Evolutionary conservation across 345 rosid species (phyloP).

Genomic region (Odontarrhena argentea): DNA sequence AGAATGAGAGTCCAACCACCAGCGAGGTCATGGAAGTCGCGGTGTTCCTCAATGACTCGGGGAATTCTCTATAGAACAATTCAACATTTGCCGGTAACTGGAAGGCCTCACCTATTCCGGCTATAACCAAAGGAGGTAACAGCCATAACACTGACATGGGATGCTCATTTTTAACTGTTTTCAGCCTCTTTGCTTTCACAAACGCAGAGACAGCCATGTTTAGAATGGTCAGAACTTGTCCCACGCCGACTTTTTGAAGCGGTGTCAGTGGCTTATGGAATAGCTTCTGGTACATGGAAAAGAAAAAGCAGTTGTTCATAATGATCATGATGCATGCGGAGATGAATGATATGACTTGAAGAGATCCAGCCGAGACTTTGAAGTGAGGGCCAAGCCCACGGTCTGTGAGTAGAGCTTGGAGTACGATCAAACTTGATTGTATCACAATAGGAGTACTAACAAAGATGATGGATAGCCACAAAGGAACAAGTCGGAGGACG

Average conservation of each 20-base stretch:
- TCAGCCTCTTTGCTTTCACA: slow-evolving; percentile 53
- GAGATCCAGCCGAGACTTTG: slow-evolving; percentile 51
- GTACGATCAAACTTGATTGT: slow-evolving; percentile 43
- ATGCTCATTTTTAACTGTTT: slow-evolving; percentile 21
- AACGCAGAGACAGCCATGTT: slow-evolving; percentile 44
- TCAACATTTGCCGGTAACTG: slow-evolving; percentile 51
- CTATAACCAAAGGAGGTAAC: slow-evolving; percentile 50
- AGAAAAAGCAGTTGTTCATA: slow-evolving; percentile 40
- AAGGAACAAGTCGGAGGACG: slow-evolving; percentile 48
- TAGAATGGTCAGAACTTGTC: slow-evolving; percentile 46
- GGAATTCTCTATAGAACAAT: slow-evolving; percentile 57
- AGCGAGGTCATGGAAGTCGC: slow-evolving; percentile 55
- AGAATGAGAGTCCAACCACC: slow-evolving; percentile 44
- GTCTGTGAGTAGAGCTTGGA: slow-evolving; percentile 57
- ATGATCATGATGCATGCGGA: slow-evolving; percentile 37
- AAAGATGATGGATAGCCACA: slow-evolving; percentile 43
- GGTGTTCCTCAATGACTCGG: slow-evolving; percentile 41
- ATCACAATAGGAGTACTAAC: slow-evolving; percentile 41
- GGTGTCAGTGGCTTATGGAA: slow-evolving; percentile 27
- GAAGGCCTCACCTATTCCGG: slow-evolving; percentile 58
- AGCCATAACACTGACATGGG: slow-evolving; percentile 55
- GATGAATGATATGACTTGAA: slow-evolving; percentile 40
- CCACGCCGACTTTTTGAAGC: slow-evolving; percentile 51
- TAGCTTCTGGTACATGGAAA: slow-evolving; percentile 47
- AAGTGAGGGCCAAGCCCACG: slow-evolving; percentile 49